Evolutionary conservation across 2,329 filamentous ascomycete genomes (phyloP).

Genomic region (Dothidotthia symphoricarpi): DNA sequence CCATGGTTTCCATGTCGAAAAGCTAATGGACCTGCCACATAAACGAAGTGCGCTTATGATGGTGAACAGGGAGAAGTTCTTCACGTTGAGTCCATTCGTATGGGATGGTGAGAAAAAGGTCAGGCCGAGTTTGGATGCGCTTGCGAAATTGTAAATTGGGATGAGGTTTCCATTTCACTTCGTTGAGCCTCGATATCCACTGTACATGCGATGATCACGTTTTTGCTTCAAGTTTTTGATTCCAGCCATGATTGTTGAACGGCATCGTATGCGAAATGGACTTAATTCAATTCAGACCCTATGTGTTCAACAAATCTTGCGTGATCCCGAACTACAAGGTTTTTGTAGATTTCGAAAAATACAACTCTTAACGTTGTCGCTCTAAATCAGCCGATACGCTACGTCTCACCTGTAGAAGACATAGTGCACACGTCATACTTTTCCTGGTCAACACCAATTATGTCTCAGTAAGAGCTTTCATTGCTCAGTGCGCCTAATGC

Average conservation of each 20-base stretch:
- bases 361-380: no score
- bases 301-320: no score
- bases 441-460: conserved; percentile 4
- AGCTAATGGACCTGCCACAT: conserved; percentile 69
- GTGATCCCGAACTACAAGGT: conserved; percentile 1
- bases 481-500: conserved; percentile 14
- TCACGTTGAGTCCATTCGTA: conserved; percentile 61
- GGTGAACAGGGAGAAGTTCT: conserved; percentile 66
- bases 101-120: conserved; percentile 41
- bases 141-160: conserved; percentile 29
- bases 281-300: not conserved
- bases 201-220: not conserved
- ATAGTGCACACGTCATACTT: conserved; percentile 10
- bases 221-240: no score
- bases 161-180: not conserved
- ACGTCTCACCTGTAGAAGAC: conserved; percentile 1
- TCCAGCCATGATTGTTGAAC: no score
- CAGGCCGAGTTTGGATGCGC: conserved; percentile 34
- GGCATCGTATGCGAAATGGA: no score
- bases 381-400: not conserved
- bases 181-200: not conserved
- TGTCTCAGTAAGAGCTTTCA: not conserved
- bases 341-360: no score
- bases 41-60: conserved; percentile 68
- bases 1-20: conserved; percentile 70